These are phyloP conservation scores for Endothia cerciana DNA, from an alignment of 2,329 filamentous ascomycete species.

Conservation along the genomic window DNA sequence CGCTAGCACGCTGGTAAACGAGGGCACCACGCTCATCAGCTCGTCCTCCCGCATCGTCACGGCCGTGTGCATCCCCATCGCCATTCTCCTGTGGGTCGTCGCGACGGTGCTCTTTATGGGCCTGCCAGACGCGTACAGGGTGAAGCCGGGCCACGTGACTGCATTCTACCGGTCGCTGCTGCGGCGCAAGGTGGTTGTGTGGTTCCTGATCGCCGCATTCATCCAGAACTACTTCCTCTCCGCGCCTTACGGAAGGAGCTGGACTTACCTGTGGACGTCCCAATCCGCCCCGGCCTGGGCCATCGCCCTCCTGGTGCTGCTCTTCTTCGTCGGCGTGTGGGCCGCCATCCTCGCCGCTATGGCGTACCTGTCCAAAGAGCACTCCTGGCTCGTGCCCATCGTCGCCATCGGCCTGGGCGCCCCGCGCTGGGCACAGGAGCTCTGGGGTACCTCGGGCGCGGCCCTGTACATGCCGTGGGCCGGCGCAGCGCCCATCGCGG, in stretches of 20 bases:
- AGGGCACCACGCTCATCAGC: slow-evolving; percentile 39
- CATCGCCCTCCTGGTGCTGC: slow-evolving; percentile 57
- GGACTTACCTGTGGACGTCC: slow-evolving; percentile 55
- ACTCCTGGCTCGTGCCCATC: slow-evolving; percentile 68
- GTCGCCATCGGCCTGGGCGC: slow-evolving; percentile 67
- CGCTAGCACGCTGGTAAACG: slow-evolving; percentile 44
- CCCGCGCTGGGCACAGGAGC: slow-evolving; percentile 67
- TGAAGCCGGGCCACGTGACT: slow-evolving; percentile 62
- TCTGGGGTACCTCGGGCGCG: slow-evolving; percentile 64
- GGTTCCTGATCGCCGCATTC: slow-evolving; percentile 64
- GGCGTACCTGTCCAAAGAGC: slow-evolving; percentile 55
- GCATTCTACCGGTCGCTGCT: slow-evolving; percentile 64
- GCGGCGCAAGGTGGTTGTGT: slow-evolving; percentile 64
- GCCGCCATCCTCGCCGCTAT: slow-evolving; percentile 52
- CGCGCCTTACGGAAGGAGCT: slow-evolving; percentile 67
- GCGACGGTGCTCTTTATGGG: slow-evolving; percentile 58
- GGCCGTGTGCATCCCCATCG: slow-evolving; percentile 57
- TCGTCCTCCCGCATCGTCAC: slow-evolving; percentile 38
- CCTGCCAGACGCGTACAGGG: slow-evolving; percentile 66
- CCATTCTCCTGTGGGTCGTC: slow-evolving; percentile 59
- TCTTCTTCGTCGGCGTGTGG: slow-evolving; percentile 61
- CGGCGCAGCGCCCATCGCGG: slow-evolving; percentile 45
- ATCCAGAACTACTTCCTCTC: slow-evolving; percentile 68
- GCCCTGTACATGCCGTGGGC: slow-evolving; percentile 64
- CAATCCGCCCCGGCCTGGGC: slow-evolving; percentile 60